phyloP scores from a whole-genome alignment of 331 rosid genomes.

The Spiraea crenata region DNA sequence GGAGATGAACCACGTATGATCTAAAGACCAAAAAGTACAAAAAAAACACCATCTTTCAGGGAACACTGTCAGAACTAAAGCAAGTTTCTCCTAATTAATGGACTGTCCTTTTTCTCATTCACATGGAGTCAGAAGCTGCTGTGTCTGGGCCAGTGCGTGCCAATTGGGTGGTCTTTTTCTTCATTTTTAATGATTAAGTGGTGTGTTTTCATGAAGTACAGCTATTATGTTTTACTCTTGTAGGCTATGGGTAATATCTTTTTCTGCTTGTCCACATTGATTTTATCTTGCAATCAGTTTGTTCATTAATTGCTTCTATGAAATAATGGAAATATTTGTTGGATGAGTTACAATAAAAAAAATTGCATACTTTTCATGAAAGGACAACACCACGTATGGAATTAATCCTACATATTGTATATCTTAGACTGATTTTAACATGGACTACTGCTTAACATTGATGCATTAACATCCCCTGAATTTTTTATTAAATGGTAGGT shows the following conservation, averaged over 20 bases:
- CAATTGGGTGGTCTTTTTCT: background rate
- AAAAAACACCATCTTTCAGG: too few relatives aligned
- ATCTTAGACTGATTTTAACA: background rate
- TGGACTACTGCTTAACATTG: background rate
- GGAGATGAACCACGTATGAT: too few relatives aligned
- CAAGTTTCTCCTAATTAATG: too few relatives aligned
- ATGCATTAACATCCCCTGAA: background rate
- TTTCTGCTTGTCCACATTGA: background rate
- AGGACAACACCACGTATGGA: background rate
- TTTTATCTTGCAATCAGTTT: background rate
- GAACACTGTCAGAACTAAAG: too few relatives aligned
- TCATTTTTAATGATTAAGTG: background rate
- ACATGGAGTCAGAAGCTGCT: background rate
- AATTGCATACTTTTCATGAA: background rate
- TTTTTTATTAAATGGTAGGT: too few relatives aligned
- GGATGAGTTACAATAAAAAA: background rate
- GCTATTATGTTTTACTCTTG: background rate
- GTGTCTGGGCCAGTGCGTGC: background rate
- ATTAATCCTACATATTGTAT: background rate
- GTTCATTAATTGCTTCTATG: background rate
- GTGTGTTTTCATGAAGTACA: background rate
- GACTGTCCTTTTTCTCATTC: too few relatives aligned
- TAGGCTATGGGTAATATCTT: background rate
- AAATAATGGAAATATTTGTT: too few relatives aligned
- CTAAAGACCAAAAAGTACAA: too few relatives aligned